Evolutionary conservation across 169 alveolate genomes (phyloP), one percentile per base, ranked within the genome.

Genomic region (Eimeria zaria): DNA sequence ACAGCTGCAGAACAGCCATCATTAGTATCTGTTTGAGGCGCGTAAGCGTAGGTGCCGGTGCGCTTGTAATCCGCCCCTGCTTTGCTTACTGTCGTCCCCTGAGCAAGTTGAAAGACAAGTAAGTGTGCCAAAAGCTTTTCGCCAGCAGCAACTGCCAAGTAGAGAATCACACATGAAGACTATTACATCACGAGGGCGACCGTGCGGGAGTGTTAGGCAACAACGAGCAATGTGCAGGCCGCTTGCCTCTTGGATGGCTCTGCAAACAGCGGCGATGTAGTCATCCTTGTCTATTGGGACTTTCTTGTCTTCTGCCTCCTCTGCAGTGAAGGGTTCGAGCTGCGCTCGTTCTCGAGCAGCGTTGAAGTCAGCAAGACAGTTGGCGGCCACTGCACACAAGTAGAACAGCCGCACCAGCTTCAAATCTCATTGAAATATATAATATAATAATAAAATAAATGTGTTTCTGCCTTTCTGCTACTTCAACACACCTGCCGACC

Each of bases 1-100:
- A 44, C 85, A 3, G 85, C 85, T 4, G 85, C 58, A 22, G 58
- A 22, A 39, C 85, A 74, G 62, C 27, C 60, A 6, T 11, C 85
- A 0, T 9, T 12, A 24, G 85, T 0, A 4, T 20, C 62, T 39
- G 33, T 27, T 0, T 41, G 62, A 8, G 85, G 85, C 39, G 85
- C 85, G 85, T 44, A 74, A 6, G 85, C 85, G 85, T 74, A 74
- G 85, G 85, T 74, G 60, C 85, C 85, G 36, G n/a, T 27, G 53
- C 85, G 53, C 39, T 11, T 11, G 51, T 6, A 33, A 11, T 20
- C 18, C 1, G 39, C 73, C 73, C 1, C 33, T 24, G 7, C 27
- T 62, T 27, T 2, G 33, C 73, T 62, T 12, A 62, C 14, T 3
- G 73, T 9, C 3, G 33, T 9, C 14, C 24, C 78, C 78, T 69